Evolutionary conservation across 331 rosid genomes (phyloP), one percentile per base, ranked within the genome.

Genomic region (Pyracantha coccinea): DNA sequence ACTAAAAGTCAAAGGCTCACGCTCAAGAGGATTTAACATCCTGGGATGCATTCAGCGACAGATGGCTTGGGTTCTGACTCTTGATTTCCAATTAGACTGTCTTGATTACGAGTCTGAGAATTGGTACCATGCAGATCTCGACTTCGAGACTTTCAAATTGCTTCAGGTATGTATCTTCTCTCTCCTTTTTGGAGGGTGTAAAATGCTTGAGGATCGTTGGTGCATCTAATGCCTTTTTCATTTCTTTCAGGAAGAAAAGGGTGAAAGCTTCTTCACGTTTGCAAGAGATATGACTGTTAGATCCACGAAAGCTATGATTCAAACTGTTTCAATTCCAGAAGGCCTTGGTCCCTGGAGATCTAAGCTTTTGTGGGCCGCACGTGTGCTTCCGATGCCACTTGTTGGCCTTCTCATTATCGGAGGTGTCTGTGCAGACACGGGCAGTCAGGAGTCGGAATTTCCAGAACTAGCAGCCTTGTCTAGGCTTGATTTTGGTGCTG

Each of bases 101-200:
- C 96, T 94, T 45, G 80, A 84, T 86, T 94, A 92, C 76, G 78
- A 92, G 77, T 76, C 89, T 78, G 74, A 81, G 19, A 94, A 92
- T 80, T 94, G 92, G 92, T 89, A 81, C 84, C 99, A 94, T 80
- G 97, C 99, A 38, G 99, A 94, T 84, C 97, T 94, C 38, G 99
- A 94, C 80, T 94, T 74, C 20, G 99, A 94, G 80, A 92, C 97
- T 77, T 94, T 94, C 86, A 78, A 80, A 84, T 44, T 82, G 78
- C 97, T 92, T 77, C 99, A 94, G 98, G 98, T 94, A 61, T 41
- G 71, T 38, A 11, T 70, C 54, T 65, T 53, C 60, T 60, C 20
- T 52, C 19, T 52, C 1, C 53, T 74, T 19, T 31, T 65, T 33
- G 41, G 71, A 13, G 29, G 45, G 6, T 29, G 9, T 32, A 54